Percentiles rank a stretch among this genome's conserved stretches.
phyloP scores from a whole-genome alignment of 192 early-diverging fungal species.

The Oehlia diaphana region DNA sequence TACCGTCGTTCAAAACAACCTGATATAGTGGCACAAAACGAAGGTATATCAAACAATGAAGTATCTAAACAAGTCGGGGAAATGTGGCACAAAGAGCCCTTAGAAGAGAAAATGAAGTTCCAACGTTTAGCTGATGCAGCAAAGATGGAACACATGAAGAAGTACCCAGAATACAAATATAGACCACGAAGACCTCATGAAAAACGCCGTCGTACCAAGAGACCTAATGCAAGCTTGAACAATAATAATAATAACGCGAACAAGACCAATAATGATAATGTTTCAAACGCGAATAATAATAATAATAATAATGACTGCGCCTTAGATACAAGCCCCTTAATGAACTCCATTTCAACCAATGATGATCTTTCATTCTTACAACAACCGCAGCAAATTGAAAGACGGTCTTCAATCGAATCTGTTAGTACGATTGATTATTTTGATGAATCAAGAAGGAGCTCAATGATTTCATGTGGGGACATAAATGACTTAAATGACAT shows the following conservation, averaged over 20 bases:
- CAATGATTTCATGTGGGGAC: neutral
- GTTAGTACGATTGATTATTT: neutral
- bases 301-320: no score
- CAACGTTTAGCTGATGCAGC: slow-evolving; percentile 28
- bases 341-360: neutral
- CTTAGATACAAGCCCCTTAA: neutral
- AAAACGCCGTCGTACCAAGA: slow-evolving; percentile 27
- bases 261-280: slow-evolving; percentile 4
- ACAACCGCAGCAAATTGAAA: neutral
- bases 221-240: neutral
- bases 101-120: slow-evolving; percentile 31
- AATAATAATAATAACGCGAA: neutral
- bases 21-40: slow-evolving; percentile 17
- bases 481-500: neutral
- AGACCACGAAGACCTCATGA: slow-evolving; percentile 30
- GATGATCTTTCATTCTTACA: neutral
- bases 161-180: slow-evolving; percentile 38
- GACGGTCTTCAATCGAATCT: neutral
- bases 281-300: neutral
- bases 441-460: slow-evolving; percentile 7
- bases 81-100: slow-evolving; percentile 35
- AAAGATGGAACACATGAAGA: slow-evolving; percentile 32
- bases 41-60: slow-evolving; percentile 34
- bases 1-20: slow-evolving; percentile 36
- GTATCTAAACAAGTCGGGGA: slow-evolving; percentile 37